Evolutionary conservation across 441 rosid genomes (phyloP).

Genomic region (Jatropha podagrica): DNA sequence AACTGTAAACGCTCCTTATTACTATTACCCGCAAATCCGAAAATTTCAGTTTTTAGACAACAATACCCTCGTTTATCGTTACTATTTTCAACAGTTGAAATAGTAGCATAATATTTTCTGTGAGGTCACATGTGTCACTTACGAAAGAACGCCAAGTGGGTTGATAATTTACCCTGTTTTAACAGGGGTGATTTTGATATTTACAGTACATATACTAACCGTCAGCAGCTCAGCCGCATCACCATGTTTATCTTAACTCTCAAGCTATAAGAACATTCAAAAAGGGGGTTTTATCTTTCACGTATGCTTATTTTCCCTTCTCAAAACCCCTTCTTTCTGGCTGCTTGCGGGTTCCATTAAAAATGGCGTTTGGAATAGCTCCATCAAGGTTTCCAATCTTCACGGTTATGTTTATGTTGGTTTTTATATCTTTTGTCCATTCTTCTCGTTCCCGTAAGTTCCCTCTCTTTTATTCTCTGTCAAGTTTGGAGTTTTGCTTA

Average conservation of each 20-base stretch:
- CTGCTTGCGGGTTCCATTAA: conserved; percentile 9
- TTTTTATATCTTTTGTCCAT: conserved; percentile 22
- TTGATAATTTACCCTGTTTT: neutral
- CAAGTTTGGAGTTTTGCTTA: conserved; percentile 13
- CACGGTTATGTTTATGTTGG: conserved; percentile 22
- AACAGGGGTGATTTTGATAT: conserved; percentile 4
- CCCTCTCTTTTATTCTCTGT: neutral
- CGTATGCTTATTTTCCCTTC: neutral
- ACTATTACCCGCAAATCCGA: no score
- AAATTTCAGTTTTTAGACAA: neutral
- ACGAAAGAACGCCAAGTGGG: no score
- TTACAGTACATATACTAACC: neutral
- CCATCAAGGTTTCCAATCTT: conserved; percentile 20
- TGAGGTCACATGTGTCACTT: neutral
- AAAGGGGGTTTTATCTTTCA: neutral
- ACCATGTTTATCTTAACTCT: neutral
- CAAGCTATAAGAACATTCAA: neutral
- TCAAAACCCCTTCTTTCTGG: neutral
- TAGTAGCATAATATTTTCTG: no score
- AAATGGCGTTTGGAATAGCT: conserved; percentile 26
- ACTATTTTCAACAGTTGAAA: neutral
- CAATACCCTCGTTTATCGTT: neutral
- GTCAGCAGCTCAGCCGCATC: neutral
- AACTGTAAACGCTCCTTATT: neutral
- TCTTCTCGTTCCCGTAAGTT: conserved; percentile 26